A percentile compares a stretch with the other conserved stretches of the same genome.
phyloP scores from a whole-genome alignment of 495 filamentous ascomycete genomes.

The Neurospora sp. region DNA sequence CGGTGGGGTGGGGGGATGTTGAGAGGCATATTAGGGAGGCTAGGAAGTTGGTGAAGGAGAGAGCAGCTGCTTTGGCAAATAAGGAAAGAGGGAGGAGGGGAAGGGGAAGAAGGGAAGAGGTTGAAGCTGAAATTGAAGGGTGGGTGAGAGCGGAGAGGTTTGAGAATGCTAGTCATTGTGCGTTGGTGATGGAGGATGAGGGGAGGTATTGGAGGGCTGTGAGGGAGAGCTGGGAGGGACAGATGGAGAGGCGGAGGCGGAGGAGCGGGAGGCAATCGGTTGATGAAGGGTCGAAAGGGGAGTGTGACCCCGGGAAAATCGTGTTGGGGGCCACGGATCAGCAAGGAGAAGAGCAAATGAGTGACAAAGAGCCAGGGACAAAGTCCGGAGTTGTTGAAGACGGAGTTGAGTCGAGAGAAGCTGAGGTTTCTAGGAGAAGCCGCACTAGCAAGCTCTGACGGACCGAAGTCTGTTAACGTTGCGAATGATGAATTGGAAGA shows the following conservation, averaged over 20 bases:
- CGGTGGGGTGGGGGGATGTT: constrained; percentile 24
- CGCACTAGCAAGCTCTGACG: background rate
- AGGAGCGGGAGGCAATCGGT: background rate
- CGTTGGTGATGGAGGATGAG: constrained; percentile 13
- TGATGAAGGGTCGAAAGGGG: background rate
- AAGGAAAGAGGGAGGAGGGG: background rate
- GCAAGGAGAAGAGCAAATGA: background rate
- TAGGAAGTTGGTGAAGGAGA: background rate
- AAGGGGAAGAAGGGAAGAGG: constrained; percentile 7
- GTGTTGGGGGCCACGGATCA: background rate
- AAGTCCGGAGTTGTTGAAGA: background rate
- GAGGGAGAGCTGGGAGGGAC: constrained; percentile 14
- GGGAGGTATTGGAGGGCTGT: constrained; percentile 17
- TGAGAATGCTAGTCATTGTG: constrained; percentile 21
- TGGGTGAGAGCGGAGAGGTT: background rate
- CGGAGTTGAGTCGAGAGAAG: background rate
- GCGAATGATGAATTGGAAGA: background rate
- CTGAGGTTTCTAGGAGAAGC: background rate
- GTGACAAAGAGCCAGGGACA: background rate
- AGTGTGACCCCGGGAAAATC: background rate
- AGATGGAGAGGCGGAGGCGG: background rate
- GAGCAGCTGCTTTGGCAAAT: too few species aligned
- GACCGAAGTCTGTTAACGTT: background rate
- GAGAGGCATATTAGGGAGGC: constrained; percentile 13
- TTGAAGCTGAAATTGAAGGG: constrained; percentile 18